A percentile compares a stretch with the other conserved stretches of the same genome.
Evolutionary conservation across 176 grass and related monocot genomes (phyloP).

Genomic region (Triticum timopheevii): DNA sequence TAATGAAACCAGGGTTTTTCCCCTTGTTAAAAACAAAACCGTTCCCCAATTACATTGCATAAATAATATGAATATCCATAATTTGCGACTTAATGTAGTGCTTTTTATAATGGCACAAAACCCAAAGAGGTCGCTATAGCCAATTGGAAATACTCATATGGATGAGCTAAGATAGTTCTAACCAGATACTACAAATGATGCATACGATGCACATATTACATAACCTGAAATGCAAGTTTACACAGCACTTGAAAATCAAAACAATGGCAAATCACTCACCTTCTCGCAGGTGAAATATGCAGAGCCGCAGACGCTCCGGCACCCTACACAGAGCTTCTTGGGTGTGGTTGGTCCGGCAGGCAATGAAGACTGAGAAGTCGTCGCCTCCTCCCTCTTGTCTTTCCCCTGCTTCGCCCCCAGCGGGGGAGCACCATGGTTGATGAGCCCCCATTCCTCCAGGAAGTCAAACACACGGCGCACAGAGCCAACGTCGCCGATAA

Average conservation of each 20-base stretch:
- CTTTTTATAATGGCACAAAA: neutral
- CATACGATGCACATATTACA: neutral
- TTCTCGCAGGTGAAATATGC: conserved; percentile 82
- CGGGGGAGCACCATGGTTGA: conserved; percentile 67
- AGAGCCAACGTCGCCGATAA: conserved; percentile 76
- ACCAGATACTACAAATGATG: neutral
- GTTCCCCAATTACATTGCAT: neutral
- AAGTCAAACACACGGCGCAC: conserved; percentile 85
- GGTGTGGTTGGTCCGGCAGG: conserved; percentile 25
- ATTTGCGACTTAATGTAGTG: neutral
- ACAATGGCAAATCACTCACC: conserved; percentile 43
- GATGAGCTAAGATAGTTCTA: conserved; percentile 15
- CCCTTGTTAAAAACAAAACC: neutral
- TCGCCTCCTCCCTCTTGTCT: conserved; percentile 53
- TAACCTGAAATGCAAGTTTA: neutral
- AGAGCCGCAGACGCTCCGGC: conserved; percentile 65
- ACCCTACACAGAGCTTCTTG: conserved; percentile 68
- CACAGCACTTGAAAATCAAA: neutral
- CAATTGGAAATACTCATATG: neutral
- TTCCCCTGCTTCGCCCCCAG: conserved; percentile 39
- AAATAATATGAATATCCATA: neutral
- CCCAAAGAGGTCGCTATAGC: neutral
- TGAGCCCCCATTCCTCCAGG: conserved; percentile 94
- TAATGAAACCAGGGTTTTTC: neutral
- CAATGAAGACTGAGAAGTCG: neutral